Evolutionary conservation across 176 grass and related monocot species (phyloP).

Genomic region (Alopecurus myosuroides): DNA sequence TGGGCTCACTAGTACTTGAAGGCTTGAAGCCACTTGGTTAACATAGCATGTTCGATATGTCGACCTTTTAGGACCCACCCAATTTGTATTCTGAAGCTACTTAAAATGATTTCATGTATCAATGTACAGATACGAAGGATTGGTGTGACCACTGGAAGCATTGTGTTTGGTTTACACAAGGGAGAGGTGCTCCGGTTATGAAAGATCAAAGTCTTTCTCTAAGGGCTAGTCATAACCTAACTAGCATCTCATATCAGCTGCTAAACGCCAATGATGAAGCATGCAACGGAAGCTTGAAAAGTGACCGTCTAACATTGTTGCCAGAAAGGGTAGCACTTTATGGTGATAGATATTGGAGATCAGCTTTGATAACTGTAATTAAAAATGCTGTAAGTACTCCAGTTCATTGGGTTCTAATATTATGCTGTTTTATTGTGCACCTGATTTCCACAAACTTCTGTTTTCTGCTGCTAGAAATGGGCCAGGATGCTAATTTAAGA

Average conservation of each 20-base stretch:
- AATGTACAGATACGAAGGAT: conserved; percentile 46
- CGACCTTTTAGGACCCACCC: not conserved
- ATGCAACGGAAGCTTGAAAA: conserved; percentile 19
- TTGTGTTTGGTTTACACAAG: conserved; percentile 86
- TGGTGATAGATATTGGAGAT: conserved; percentile 81
- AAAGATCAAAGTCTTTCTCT: conserved; percentile 59
- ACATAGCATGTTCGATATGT: not conserved
- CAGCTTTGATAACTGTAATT: conserved; percentile 40
- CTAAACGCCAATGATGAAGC: conserved; percentile 23
- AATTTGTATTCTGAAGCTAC: not conserved
- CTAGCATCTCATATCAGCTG: conserved; percentile 70
- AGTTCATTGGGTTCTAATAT: conserved; percentile 16
- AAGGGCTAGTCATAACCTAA: conserved; percentile 71
- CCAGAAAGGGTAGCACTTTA: conserved; percentile 83
- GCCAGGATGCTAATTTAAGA: not conserved
- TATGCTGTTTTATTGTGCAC: not conserved
- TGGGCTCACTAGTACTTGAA: not conserved
- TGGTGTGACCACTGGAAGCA: conserved; percentile 99
- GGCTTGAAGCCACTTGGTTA: not conserved
- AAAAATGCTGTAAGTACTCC: conserved; percentile 62
- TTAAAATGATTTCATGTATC: not conserved
- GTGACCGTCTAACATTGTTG: conserved; percentile 43
- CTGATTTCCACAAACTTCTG: not conserved
- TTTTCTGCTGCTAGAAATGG: not conserved
- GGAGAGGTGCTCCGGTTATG: conserved; percentile 23